phyloP scores from a whole-genome alignment of 257 asterid genomes.

The Paraleonurus japonicus region DNA sequence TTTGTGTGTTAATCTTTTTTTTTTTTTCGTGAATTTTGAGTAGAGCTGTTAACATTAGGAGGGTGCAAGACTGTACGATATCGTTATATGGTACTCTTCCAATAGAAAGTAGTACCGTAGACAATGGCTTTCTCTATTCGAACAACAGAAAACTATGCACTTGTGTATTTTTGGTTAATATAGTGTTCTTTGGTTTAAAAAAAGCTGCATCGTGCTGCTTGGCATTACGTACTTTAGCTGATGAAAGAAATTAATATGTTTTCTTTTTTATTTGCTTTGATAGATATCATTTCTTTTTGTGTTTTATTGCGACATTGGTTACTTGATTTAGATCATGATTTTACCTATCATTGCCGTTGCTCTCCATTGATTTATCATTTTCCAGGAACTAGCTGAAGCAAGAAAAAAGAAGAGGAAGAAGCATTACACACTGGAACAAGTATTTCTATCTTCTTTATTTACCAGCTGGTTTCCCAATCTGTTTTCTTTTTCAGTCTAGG shows the following conservation, averaged over 20 bases:
- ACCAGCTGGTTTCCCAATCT: neutral
- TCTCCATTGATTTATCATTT: neutral
- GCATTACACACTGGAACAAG: slow-evolving; percentile 86
- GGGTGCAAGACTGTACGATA: neutral
- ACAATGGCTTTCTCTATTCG: neutral
- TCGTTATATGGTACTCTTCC: neutral
- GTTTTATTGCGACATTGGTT: neutral
- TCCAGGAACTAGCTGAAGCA: slow-evolving; percentile 77
- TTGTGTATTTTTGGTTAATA: neutral
- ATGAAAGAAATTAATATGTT: neutral
- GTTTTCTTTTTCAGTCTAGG: slow-evolving; percentile 17
- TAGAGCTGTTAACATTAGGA: neutral
- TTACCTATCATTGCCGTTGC: neutral
- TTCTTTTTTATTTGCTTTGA: neutral
- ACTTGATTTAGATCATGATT: neutral
- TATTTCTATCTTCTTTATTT: slow-evolving; percentile 24
- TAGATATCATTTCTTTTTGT: neutral
- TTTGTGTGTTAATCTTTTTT: neutral
- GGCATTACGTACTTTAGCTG: neutral
- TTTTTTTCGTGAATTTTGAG: neutral
- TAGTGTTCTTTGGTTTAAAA: slow-evolving; percentile 3
- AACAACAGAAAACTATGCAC: neutral
- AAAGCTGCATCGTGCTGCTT: neutral
- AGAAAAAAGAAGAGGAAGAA: slow-evolving; percentile 89
- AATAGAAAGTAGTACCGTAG: neutral